Base-by-base conservation (phyloP, 768 basidiomycete genomes). In the Agaricus bisporus region DNA sequence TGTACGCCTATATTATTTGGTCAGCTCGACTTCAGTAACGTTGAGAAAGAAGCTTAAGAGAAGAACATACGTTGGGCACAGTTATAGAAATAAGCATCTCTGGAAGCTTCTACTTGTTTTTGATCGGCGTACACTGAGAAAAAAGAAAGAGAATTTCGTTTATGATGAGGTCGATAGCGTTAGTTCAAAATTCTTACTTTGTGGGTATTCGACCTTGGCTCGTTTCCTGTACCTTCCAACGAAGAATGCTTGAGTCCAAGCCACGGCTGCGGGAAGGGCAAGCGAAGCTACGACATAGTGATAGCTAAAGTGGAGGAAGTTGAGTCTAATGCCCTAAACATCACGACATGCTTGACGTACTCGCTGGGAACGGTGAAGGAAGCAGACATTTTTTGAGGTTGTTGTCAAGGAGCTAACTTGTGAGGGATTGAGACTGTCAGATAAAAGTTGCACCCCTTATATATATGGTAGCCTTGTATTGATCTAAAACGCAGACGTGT, bases 131-230 rank as follows among this genome's bases (percentile, higher is more conserved):
- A 57, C 44, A 79, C 84, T 88, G 48, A 11, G 41, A 44, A 7
- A 35, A 22, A 22, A n/a, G 1, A 9, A 26, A 6, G 9, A 25
- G 9, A n/a, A 3, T 12, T 3, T 17, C 26, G 14, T 32, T 32
- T 11, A 32, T 11, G 32, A 8, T n/a, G 6, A 12, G 1, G 12
- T 32, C 5, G n/a, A n/a, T 18, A 10, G 20, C 48, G 22, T 22
- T 22, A 4, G 22, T 46, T 18, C 17, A 4, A 2, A 67, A 43
- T 15, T 3, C 77, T 56, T 59, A 86, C 88, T 45, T 61, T 85
- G 86, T 29, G 88, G 88, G 61, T 88, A 91, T 9, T 67, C 61
- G 51, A 91, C 75, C 3, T 75, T 72, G 20, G 87, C 76, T 9
- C 59, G 70, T 49, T 64, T 74, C 48, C 89, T 80, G 20, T 76